phyloP scores from a whole-genome alignment of 352 stramenopile species.

The Phytophthora ramorum region DNA sequence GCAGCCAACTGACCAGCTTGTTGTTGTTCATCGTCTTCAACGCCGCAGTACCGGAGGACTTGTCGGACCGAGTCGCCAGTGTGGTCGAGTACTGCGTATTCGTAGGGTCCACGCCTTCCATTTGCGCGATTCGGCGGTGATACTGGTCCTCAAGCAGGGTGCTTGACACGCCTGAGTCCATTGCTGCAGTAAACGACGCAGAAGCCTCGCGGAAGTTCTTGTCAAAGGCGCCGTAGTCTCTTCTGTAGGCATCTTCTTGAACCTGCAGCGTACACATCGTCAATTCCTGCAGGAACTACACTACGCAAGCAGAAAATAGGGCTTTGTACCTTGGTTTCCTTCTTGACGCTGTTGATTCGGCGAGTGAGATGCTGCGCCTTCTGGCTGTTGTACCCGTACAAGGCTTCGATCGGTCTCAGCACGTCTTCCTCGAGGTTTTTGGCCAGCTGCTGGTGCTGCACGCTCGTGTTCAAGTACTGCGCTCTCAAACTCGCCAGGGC shows the following conservation, averaged over 20 bases:
- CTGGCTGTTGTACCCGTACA: conserved; percentile 63
- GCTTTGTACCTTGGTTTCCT: conserved; percentile 67
- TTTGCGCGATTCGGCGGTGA: conserved; percentile 48
- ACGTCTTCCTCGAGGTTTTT: conserved; percentile 84
- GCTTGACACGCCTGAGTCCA: conserved; percentile 80
- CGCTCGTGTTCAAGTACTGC: conserved; percentile 86
- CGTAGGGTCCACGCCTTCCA: conserved; percentile 31
- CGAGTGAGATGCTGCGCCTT: conserved; percentile 64
- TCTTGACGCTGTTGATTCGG: conserved; percentile 72
- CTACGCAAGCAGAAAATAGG: not conserved
- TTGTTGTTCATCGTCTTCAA: conserved; percentile 63
- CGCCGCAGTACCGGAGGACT: conserved; percentile 14
- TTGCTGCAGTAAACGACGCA: conserved; percentile 63
- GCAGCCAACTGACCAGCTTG: conserved; percentile 84
- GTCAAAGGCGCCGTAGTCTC: conserved; percentile 73
- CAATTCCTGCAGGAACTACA: not conserved
- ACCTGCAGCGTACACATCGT: conserved; percentile 25
- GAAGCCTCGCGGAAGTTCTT: conserved; percentile 77
- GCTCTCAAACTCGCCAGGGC: conserved; percentile 66
- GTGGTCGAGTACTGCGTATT: conserved; percentile 11
- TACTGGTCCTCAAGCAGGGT: conserved; percentile 78
- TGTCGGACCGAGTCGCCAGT: conserved; percentile 9
- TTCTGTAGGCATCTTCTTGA: conserved; percentile 78
- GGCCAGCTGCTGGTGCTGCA: conserved; percentile 77
- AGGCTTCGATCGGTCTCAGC: conserved; percentile 66